Base-by-base conservation (phyloP, 176 grass and related monocot species). In the Cenchrus fungigraminus region DNA sequence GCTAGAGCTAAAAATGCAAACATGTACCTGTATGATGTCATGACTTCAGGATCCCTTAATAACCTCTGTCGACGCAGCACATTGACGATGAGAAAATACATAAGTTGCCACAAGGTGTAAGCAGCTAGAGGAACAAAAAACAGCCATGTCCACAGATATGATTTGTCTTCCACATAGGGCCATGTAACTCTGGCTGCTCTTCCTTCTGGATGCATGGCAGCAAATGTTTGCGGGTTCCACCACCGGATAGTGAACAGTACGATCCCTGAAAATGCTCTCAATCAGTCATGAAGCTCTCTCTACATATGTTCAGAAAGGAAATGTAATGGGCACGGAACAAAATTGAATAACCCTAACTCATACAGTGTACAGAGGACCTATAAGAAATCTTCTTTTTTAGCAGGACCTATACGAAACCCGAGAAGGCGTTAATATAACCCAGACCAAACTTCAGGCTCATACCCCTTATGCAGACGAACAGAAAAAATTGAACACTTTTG, bases 201-300 rank as follows among this genome's bases (percentile, higher is more conserved):
- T 82, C 96, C 91, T 86, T 91, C 91, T 45, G 97, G 97, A 73
- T 95, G 97, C 97, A 98, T 98, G 65, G 97, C 97, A 78, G 97
- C 97, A 87, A 98, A 98, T 74, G 91, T 92, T 82, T 86, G 89
- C 65, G 97, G 97, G 55, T 98, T 93, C 97, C 97, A 98, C 97
- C 97, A 98, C 16, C 93, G 83, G 76, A 98, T 92, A 52, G 97
- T 98, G 86, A 98, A 98, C 67, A 98, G 91, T 80, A 98, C 93
- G 66, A 98, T 98, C 76, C 97, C 97, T 98, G 86, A 46, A 80
- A 56, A 68, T 58, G 17, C 29, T 2, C 16, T 82, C 10, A 50
- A 9, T 42, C 20, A 73, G 73, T 88, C 50, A 86, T 78, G 51
- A 73, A 80, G 67, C 68, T 15, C 5, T 12, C 68, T 15, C 5